Conservation (phyloP, 1,139 yeast species). For the Eremothecium sinecaudum region DNA sequence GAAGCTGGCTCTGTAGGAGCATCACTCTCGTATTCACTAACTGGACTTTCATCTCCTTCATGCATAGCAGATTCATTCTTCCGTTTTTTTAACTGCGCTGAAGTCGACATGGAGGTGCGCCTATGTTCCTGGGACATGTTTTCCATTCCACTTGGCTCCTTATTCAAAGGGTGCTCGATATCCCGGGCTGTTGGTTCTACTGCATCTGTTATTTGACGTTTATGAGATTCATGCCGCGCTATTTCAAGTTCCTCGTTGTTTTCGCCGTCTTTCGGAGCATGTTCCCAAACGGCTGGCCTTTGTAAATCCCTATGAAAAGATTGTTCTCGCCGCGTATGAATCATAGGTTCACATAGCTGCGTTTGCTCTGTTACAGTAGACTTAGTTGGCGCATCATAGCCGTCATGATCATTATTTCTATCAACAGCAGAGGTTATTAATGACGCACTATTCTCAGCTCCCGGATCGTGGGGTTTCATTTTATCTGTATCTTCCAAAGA, state of each 20-base stretch:
- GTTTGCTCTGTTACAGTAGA: background rate
- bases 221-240: too few relatives aligned
- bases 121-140: background rate
- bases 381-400: background rate
- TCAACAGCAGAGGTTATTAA: too few relatives aligned
- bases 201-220: background rate
- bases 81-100: background rate
- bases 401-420: background rate
- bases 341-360: background rate
- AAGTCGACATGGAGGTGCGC: background rate
- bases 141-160: background rate
- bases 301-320: background rate
- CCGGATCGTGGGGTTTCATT: background rate
- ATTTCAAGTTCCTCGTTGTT: background rate
- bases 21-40: conserved; percentile 41
- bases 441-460: background rate
- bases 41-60: conserved; percentile 10
- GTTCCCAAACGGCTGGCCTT: background rate
- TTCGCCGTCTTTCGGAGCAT: background rate
- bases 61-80: conserved; percentile 6
- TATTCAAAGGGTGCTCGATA: background rate
- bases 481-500: background rate
- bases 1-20: conserved; percentile 35
- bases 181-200: background rate
- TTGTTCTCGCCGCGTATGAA: background rate